These are phyloP conservation scores for Scedosporium dehoogii DNA, from an alignment of 2,329 filamentous ascomycete species.

Conservation along the genomic window DNA sequence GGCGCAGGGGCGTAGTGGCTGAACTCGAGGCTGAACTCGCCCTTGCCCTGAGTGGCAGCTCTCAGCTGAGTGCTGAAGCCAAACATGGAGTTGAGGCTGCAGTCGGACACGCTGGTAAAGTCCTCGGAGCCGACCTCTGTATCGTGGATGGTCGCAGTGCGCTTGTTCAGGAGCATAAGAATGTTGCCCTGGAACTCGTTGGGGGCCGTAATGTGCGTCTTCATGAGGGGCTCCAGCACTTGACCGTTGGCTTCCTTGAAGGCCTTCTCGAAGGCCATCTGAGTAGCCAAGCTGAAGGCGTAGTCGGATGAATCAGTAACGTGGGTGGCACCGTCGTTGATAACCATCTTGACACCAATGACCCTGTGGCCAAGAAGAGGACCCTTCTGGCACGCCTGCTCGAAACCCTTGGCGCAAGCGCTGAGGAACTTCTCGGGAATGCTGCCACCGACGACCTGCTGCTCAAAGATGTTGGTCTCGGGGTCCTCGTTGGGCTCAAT, in stretches of 20 bases:
- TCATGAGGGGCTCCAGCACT: conserved; percentile 94
- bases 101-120: conserved; percentile 86
- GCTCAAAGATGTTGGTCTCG: conserved; percentile 72
- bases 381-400: conserved; percentile 70
- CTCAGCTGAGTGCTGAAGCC: conserved; percentile 87
- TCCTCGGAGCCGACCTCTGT: conserved; percentile 91
- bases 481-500: conserved; percentile 75
- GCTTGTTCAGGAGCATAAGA: conserved; percentile 92
- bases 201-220: conserved; percentile 90
- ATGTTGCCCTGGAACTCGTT: conserved; percentile 97
- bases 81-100: conserved; percentile 94
- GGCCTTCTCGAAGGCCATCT: conserved; percentile 92
- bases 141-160: conserved; percentile 88
- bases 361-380: conserved; percentile 90
- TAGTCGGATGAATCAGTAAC: conserved; percentile 97
- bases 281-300: conserved; percentile 88
- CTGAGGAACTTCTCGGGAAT: conserved; percentile 95
- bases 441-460: conserved; percentile 76
- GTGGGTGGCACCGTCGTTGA: conserved; percentile 95
- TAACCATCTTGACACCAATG: conserved; percentile 78
- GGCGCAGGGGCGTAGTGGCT: conserved; percentile 87
- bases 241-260: conserved; percentile 73
- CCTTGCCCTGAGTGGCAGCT: conserved; percentile 94
- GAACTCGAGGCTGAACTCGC: conserved; percentile 98
- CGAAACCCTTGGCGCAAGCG: conserved; percentile 92